Base-by-base conservation (phyloP, 208 protist species). In the Leishmania aethiopica region DNA sequence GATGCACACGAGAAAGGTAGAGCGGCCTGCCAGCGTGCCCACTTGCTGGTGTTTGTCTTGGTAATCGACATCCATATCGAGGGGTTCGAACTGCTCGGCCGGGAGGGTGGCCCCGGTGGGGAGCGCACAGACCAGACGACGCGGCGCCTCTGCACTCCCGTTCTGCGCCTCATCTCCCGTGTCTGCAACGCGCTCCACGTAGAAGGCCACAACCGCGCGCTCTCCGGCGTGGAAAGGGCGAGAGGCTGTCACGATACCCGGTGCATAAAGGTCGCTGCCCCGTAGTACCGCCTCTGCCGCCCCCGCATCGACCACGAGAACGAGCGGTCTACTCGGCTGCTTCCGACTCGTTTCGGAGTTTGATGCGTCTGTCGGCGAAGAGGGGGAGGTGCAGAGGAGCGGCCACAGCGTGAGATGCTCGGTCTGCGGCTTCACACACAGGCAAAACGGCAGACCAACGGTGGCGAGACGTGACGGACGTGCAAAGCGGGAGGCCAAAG, bases 281-380 rank as follows among this genome's bases (percentile, higher is more conserved):
- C 96, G 92, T 49, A 98, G 85, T 47, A 98, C 93, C 47, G 96
- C 94, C 83, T 98, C 95, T 51, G 90, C 96, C 66, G 95, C 97
- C 37, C 88, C 78, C 11, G 71, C 75, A 78, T 97, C 91, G 25
- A 98, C 95, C 15, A 98, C 87, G 64, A 96, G 87, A 40, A 88
- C 73, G 49, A 77, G 70, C 25, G 70, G 40, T 55, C 25, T 74
- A 53, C 70, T 55, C 10, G 70, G 47, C 28, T 51, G 70, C 40
- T 55, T 17, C 37, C 70, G 25, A 74, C n/a, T 51, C 45, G 25
- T 37, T 55, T 13, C 42, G 55, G 45, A 17, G 28, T 55, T 37
- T 59, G n/a, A 40, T 42, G n/a, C 45, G 19, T 2, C 51, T 49
- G 40, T 57, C 40, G 62, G 28, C 55, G 78, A 59, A 19, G 42